Percentiles rank a stretch among this genome's conserved stretches.
These are phyloP conservation scores for Sorghum bicolor DNA, from an alignment of 176 grass and related monocot species.

Conservation along the genomic window Sorghum_bicolor_NCBIv3 NC_012870.2:3880001-3880500, in stretches of 20 bases:
- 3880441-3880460: not conserved
- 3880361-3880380: conserved; percentile 19
- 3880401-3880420: not conserved
- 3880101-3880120: not conserved
- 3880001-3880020: not conserved
- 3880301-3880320: conserved; percentile 42
- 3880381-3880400: conserved; percentile 19
- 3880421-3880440: not conserved
- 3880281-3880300: conserved; percentile 23
- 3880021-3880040: not conserved
- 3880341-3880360: conserved; percentile 34
- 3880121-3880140: too few relatives aligned
- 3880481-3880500: not conserved
- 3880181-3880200: not conserved
- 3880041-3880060: not conserved
- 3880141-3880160: too few relatives aligned
- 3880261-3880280: not conserved
- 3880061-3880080: not conserved
- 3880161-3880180: not conserved
- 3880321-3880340: conserved; percentile 34
- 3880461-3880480: conserved; percentile 4
- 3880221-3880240: conserved; percentile 18
- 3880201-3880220: not conserved
- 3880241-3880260: not conserved
- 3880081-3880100: not conserved